Conservation (phyloP, 2,329 filamentous ascomycete species). For the Zalaria sp. region DNA sequence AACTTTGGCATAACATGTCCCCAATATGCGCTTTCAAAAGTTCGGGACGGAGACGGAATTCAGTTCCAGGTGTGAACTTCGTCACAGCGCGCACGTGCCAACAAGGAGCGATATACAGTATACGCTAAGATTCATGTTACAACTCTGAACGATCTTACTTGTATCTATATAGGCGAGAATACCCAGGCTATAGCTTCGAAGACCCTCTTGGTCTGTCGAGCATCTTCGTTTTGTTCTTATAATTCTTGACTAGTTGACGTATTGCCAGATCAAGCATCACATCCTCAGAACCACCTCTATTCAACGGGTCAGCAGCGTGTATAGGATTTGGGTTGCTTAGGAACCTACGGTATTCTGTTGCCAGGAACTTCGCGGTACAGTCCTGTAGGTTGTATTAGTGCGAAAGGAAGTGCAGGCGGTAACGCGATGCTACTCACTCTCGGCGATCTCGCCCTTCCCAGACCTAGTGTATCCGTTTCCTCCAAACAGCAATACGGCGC, state of each 20-base stretch:
- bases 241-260: conserved; percentile 57
- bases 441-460: conserved; percentile 57
- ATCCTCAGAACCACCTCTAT: conserved; percentile 52
- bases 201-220: conserved; percentile 29
- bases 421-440: conserved; percentile 38
- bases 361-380: conserved; percentile 52
- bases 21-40: no score
- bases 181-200: conserved; percentile 25
- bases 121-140: no score
- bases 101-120: no score
- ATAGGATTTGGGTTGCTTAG: not conserved
- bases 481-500: conserved; percentile 56
- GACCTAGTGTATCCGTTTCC: conserved; percentile 58
- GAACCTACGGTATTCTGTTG: conserved; percentile 15
- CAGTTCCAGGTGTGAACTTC: no score
- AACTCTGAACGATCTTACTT: no score
- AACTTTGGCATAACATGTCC: conserved; percentile 12
- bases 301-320: not conserved
- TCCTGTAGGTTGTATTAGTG: conserved; percentile 21
- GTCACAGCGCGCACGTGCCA: no score
- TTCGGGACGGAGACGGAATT: no score
- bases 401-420: not conserved
- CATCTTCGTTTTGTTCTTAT: conserved; percentile 41
- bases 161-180: no score
- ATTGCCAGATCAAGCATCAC: conserved; percentile 58